phyloP scores from a whole-genome alignment of 345 rosid genomes.

The Noccaea caerulescens region DNA sequence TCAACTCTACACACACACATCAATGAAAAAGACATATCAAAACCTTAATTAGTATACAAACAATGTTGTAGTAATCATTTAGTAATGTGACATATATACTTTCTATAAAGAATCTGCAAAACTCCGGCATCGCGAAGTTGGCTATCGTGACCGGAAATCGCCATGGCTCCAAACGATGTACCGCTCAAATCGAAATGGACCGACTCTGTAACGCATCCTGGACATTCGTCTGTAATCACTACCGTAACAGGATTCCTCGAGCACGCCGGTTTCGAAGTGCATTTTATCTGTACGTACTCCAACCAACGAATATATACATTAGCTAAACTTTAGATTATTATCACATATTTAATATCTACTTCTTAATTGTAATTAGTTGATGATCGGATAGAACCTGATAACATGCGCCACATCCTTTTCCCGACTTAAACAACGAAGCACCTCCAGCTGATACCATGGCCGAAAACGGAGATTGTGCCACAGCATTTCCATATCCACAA shows the following conservation, averaged over 20 bases:
- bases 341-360: neutral
- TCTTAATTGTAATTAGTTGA: neutral
- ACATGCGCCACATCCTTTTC: slow-evolving; percentile 81
- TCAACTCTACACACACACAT: slow-evolving; percentile 49
- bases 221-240: slow-evolving; percentile 68
- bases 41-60: neutral
- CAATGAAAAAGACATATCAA: neutral
- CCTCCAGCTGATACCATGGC: slow-evolving; percentile 62
- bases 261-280: slow-evolving; percentile 57
- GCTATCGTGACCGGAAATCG: slow-evolving; percentile 54
- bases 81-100: slow-evolving; percentile 36
- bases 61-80: neutral
- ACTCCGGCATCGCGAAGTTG: slow-evolving; percentile 58
- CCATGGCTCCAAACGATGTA: slow-evolving; percentile 77
- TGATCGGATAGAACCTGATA: slow-evolving; percentile 51
- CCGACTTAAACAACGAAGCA: slow-evolving; percentile 55
- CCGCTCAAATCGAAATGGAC: slow-evolving; percentile 77
- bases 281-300: slow-evolving; percentile 57
- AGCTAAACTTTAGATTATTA: neutral
- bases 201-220: slow-evolving; percentile 53
- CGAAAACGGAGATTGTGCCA: slow-evolving; percentile 54
- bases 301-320: neutral
- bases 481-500: slow-evolving; percentile 57
- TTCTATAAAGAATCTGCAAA: slow-evolving; percentile 56
- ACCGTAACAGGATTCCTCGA: slow-evolving; percentile 61